Percentiles rank a stretch among this genome's conserved stretches.
These are phyloP conservation scores for Oxyria digyna DNA, from an alignment of 148 eudicot species.

Conservation along the genomic window DNA sequence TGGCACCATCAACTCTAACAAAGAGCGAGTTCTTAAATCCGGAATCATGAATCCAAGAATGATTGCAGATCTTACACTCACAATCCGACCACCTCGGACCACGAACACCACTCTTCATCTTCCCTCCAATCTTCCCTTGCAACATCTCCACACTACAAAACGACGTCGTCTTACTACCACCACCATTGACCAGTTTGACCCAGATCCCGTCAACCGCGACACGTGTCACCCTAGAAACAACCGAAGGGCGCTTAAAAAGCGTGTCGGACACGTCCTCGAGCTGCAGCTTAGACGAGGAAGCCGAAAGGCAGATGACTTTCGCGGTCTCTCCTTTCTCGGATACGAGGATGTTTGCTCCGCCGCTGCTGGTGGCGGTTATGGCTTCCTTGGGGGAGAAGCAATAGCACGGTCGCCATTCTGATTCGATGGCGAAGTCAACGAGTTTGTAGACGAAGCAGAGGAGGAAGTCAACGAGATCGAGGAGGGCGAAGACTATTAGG, in stretches of 20 bases:
- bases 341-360: constrained; percentile 41
- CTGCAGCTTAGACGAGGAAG: constrained; percentile 25
- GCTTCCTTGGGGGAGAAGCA: constrained; percentile 44
- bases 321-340: constrained; percentile 35
- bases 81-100: constrained; percentile 61
- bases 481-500: constrained; percentile 43
- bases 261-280: constrained; percentile 57
- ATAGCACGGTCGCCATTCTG: constrained; percentile 77
- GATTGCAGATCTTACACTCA: constrained; percentile 39
- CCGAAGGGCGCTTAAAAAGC: constrained; percentile 36
- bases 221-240: constrained; percentile 29
- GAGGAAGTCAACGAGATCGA: constrained; percentile 52
- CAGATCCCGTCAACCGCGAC: constrained; percentile 18
- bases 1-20: constrained; percentile 32
- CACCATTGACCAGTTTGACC: constrained; percentile 3
- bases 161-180: neutral
- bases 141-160: constrained; percentile 26
- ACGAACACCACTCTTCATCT: constrained; percentile 9
- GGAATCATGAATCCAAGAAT: constrained; percentile 20
- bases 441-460: constrained; percentile 47
- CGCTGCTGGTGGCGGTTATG: constrained; percentile 25
- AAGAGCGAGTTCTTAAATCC: constrained; percentile 37
- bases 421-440: constrained; percentile 49
- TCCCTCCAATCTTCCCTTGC: constrained; percentile 28
- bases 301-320: constrained; percentile 21